Percentiles rank a stretch among this genome's conserved stretches.
Conservation (phyloP, 1,284 basidiomycete genomes). For the Peniophora sp. region DNA sequence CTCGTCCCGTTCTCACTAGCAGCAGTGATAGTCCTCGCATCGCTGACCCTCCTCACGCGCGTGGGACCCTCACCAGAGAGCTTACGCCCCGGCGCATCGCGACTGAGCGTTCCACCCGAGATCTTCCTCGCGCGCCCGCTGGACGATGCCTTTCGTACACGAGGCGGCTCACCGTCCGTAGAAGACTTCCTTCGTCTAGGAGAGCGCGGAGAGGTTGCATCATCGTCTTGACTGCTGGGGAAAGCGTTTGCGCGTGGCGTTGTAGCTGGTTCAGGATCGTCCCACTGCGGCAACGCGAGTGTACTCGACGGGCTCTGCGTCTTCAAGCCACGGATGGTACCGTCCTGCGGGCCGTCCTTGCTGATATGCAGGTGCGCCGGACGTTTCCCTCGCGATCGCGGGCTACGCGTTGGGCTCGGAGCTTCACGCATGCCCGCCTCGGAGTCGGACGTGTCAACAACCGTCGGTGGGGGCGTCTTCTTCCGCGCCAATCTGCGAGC, state of each 20-base stretch:
- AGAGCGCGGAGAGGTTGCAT: constrained; percentile 25
- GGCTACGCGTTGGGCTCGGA: constrained; percentile 26
- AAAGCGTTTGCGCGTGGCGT: constrained; percentile 54
- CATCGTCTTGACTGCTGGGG: constrained; percentile 20
- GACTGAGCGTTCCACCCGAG: constrained; percentile 14
- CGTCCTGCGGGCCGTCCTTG: not conserved
- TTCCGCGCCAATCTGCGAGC: constrained; percentile 25
- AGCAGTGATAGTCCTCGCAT: constrained; percentile 25
- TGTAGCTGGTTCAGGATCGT: constrained; percentile 39
- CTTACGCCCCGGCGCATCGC: too few relatives aligned
- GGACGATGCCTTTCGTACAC: constrained; percentile 34
- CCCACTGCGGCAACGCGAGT: constrained; percentile 40
- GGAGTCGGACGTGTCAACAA: constrained; percentile 40
- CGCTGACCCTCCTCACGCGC: constrained; percentile 32
- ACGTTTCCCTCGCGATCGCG: constrained; percentile 5
- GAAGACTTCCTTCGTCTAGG: constrained; percentile 14
- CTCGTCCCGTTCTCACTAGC: constrained; percentile 26
- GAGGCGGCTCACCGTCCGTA: constrained; percentile 10
- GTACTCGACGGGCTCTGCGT: not conserved
- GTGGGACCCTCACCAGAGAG: constrained; percentile 10
- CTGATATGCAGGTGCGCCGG: not conserved
- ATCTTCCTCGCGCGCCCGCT: constrained; percentile 32
- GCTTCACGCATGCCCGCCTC: constrained; percentile 23
- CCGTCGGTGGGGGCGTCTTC: constrained; percentile 27
- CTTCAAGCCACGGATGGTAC: not conserved